Evolutionary conservation across 768 basidiomycete species (phyloP), one percentile per base, ranked within the genome.

Genomic region (Agrocybe pediades): DNA sequence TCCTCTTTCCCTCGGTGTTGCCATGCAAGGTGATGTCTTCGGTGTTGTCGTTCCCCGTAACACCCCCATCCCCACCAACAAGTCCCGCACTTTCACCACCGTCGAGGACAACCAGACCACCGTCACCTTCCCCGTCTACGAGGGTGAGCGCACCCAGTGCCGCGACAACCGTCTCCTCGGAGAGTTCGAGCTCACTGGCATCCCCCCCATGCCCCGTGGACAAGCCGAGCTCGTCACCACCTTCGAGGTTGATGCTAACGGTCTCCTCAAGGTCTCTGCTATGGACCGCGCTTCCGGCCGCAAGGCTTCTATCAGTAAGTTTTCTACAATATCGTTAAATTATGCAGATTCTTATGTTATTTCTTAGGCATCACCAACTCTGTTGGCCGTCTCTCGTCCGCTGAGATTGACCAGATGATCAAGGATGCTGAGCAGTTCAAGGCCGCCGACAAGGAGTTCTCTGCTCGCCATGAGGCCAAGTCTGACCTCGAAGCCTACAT

Each of bases 21-120:
- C 97, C 73, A 99, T 99, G 97, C 97, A 99, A 75, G 97, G 97
- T 68, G 97, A 99, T 71, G 92, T 99, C 71, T 99, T 99, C 74
- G 97, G 97, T 80, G 90, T 98, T 58, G 97, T 99, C 68, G 95
- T 99, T 65, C 96, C 96, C 69, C 91, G 97, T 65, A 99, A 99
- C 83, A 98, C 97, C 61, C 94, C 96, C 65, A 98, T 99, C 74
- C 97, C 97, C 53, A 95, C 96, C 71, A 98, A 95, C 87, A 99
- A 98, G 80, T 95, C 94, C 33, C 84, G 97, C 69, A 92, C 91
- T 46, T 99, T 99, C 84, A 99, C 97, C 63, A 99, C 97, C 50
- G 97, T 99, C 60, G 97, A 99, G 85, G 97, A 99, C 83, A 99
- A 98, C 83, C 97, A 98, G 78, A 99, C 97, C 57, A 96, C 92